Evolutionary conservation across 306 rosid genomes (phyloP), one percentile per base, ranked within the genome.

Genomic region (Calophaca sinica): DNA sequence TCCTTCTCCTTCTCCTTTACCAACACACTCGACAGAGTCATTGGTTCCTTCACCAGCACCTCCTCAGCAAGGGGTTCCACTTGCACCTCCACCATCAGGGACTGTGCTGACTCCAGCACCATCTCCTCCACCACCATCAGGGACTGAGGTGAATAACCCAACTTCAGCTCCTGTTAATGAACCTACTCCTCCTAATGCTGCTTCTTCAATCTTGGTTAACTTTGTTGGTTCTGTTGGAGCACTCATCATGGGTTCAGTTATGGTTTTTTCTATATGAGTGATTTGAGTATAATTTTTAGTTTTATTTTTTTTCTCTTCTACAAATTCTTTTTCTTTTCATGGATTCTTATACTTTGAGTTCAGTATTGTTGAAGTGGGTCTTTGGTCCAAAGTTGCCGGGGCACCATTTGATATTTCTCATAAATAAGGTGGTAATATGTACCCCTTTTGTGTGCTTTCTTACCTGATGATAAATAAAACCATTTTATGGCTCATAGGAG

Each of bases 191-290:
- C 84, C 89, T 2, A 92, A 62, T 74, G 79, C 70, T 5, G 96
- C 94, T 74, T 84, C 89, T 51, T 84, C 90, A 35, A 9, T 64
- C 77, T 75, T 80, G 64, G 39, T 87, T n/a, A 74, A 80, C 77
- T 78, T 81, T 53, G 71, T 86, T 38, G 86, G 87, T 50, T 82
- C 76, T 81, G 15, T 85, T 60, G 98, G 93, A 81, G 96, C 91
- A n/a, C 73, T 89, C 86, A 76, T 89, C 86, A 76, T 81, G 70
- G 93, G 89, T 36, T 81, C 89, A 5, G 76, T 86, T 72, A 68
- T 87, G 63, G 11, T 80, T 62, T 81, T 33, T 65, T 84, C 82
- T 86, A 26, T 38, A 54, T 75, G 60, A 59, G 70, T 66, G 76
- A 35, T 36, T 36, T 73, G 55, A 46, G 77, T 60, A 52, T 20